Evolutionary conservation across 139 green algal species (phyloP), one percentile per base, ranked within the genome.

Genomic region (Chlorella sp.): DNA sequence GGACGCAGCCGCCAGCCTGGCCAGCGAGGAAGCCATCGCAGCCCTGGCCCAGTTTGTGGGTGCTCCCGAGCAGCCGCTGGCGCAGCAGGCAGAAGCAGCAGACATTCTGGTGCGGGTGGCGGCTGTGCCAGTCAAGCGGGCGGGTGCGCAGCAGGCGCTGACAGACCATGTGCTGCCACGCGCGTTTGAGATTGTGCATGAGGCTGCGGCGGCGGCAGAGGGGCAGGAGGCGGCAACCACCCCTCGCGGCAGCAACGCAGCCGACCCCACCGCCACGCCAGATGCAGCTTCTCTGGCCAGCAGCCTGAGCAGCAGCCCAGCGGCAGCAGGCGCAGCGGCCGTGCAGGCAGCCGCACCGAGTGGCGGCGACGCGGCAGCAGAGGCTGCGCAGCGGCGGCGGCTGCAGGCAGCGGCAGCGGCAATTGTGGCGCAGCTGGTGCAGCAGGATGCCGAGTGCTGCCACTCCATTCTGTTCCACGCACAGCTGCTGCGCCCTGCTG

Each of bases 401-500:
- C 78, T 83, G 78, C 63, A 47, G 39, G 63, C 63, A 2, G 41
- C 63, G 7, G 63, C 62, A 0, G 78, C 78, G 4, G 63, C 62
- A 41, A 44, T 83, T 15, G 78, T 83, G 26, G 78, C 63, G 63
- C 78, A 74, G 39, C 78, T 83, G 17, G 78, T 41, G 39, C 55
- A 41, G 63, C 78, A 64, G 63, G 63, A 74, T 30, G 15, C 18
- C 15, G 78, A 74, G 63, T 83, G 78, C 78, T 83, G 78, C 78
- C 78, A 83, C 78, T 63, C 78, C 6, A 67, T 83, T 13, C 78
- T 83, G 12, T 74, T 83, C 63, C 78, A 83, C 11, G 63, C 78
- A 2, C 63, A 63, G 39, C 78, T 83, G 39, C 78, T 83, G 78
- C 36, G 63, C 39, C 63, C 78, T 5, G 44, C 78, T 44, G 63